These are phyloP conservation scores for Crotalaria pallida DNA, from an alignment of 306 rosid genomes.

Conservation along the genomic window DNA sequence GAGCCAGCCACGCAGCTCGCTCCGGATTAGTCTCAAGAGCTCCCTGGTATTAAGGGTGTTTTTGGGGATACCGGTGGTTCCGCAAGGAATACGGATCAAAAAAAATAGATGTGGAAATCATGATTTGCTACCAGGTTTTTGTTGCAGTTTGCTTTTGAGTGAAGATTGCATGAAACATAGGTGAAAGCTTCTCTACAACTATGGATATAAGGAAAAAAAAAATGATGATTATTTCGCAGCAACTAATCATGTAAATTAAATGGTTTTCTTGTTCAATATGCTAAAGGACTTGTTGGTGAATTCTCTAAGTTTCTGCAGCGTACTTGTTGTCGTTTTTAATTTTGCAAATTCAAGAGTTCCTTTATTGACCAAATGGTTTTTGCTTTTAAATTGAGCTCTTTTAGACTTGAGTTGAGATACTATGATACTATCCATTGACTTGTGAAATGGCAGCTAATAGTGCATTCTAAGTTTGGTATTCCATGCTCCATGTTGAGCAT, in stretches of 20 bases:
- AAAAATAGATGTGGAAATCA: too few relatives aligned
- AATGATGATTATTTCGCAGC: constrained; percentile 38
- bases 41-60: too few relatives aligned
- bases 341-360: not conserved
- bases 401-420: constrained; percentile 7
- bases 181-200: constrained; percentile 41
- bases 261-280: constrained; percentile 25
- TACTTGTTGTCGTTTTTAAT: not conserved
- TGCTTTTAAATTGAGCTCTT: not conserved
- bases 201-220: constrained; percentile 17
- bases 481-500: too few relatives aligned
- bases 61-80: too few relatives aligned
- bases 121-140: constrained; percentile 43
- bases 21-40: too few relatives aligned
- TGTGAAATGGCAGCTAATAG: not conserved
- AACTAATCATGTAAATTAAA: constrained; percentile 29
- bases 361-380: constrained; percentile 9
- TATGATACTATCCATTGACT: not conserved
- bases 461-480: not conserved
- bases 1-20: too few relatives aligned
- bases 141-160: constrained; percentile 39
- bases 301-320: not conserved
- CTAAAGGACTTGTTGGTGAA: constrained; percentile 24
- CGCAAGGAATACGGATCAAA: too few relatives aligned
- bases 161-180: constrained; percentile 51